Percentiles rank a stretch among this genome's conserved stretches.
Evolutionary conservation across 2,329 filamentous ascomycete genomes (phyloP).

Genomic region (Ophiostoma australiae): DNA sequence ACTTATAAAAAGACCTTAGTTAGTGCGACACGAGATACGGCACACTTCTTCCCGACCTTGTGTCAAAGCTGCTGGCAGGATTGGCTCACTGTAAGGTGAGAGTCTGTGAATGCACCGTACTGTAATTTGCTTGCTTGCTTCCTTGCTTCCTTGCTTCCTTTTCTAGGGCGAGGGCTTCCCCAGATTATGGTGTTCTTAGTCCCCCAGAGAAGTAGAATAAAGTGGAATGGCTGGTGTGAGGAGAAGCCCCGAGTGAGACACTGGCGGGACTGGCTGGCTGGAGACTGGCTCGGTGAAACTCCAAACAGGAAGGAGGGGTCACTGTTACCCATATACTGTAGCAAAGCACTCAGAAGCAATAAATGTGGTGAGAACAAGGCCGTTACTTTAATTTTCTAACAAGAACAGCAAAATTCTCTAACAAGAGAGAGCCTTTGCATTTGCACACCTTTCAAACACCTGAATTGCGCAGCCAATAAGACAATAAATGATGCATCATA

Average conservation of each 20-base stretch:
- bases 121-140: background rate
- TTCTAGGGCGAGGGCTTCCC: background rate
- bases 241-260: background rate
- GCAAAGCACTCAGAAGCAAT: background rate
- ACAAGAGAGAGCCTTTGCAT: no score
- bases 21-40: background rate
- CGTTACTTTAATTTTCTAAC: no score
- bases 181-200: background rate
- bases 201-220: slow-evolving; percentile 4
- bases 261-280: background rate
- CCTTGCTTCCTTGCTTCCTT: background rate
- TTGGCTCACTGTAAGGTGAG: background rate
- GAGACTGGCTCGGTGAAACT: background rate
- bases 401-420: no score
- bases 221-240: background rate
- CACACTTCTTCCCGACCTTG: background rate
- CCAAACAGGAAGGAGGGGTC: background rate
- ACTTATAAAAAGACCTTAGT: background rate
- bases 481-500: background rate
- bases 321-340: background rate
- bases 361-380: background rate
- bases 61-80: background rate
- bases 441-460: background rate
- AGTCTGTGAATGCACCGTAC: background rate
- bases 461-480: background rate